Conservation (phyloP, 2,329 filamentous ascomycete genomes). For the Stemphylium vesicarium region DNA sequence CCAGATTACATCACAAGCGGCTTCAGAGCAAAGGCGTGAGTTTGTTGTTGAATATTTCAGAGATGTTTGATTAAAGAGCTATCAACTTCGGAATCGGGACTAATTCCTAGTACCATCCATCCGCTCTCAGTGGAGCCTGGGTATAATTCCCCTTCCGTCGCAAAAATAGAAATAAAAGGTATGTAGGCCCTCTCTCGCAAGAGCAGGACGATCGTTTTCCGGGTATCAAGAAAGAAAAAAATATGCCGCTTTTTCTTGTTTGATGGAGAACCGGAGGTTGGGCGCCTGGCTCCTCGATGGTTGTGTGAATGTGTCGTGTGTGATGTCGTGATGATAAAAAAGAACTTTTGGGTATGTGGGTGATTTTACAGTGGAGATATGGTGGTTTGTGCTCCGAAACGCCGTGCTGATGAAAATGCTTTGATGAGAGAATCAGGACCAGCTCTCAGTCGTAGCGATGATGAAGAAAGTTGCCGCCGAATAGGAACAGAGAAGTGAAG, state of each 20-base stretch:
- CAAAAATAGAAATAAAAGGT: slow-evolving; percentile 1
- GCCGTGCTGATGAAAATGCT: slow-evolving; percentile 20
- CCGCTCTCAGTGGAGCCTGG: too few relatives aligned
- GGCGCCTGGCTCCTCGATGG: slow-evolving; percentile 47
- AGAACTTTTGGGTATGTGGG: slow-evolving; percentile 23
- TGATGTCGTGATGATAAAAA: background rate
- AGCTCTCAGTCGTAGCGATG: slow-evolving; percentile 39
- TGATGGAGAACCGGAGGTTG: slow-evolving; percentile 12
- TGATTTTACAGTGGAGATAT: slow-evolving; percentile 13
- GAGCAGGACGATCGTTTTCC: slow-evolving; percentile 14
- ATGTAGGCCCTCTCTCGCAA: slow-evolving; percentile 12
- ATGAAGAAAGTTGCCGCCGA: slow-evolving; percentile 2
- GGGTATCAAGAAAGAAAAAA: slow-evolving; percentile 14
- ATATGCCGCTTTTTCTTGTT: background rate
- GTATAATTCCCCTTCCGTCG: too few relatives aligned
- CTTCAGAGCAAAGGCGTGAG: too few relatives aligned
- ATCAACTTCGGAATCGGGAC: too few relatives aligned
- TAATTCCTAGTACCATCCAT: too few relatives aligned
- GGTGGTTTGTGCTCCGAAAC: slow-evolving; percentile 13
- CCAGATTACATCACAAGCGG: too few relatives aligned
- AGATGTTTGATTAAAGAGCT: too few relatives aligned
- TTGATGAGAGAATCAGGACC: slow-evolving; percentile 49
- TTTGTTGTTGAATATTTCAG: too few relatives aligned
- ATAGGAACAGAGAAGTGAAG: slow-evolving; percentile 8
- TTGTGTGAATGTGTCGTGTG: slow-evolving; percentile 26